These are phyloP conservation scores for Onygenales sp. DNA, from an alignment of 2,329 filamentous ascomycete genomes.

Conservation along the genomic window DNA sequence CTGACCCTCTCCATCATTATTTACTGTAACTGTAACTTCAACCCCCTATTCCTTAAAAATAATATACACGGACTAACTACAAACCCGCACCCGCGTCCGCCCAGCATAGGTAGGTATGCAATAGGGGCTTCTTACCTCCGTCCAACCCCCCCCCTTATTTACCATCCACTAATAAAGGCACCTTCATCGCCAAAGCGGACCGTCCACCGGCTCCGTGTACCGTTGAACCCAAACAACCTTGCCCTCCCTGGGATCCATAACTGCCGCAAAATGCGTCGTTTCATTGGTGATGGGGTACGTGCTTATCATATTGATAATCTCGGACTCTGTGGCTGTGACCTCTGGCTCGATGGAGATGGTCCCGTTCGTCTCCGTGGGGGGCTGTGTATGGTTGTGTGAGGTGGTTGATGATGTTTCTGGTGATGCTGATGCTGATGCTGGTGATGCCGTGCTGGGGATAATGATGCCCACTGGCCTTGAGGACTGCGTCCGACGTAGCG, in stretches of 20 bases:
- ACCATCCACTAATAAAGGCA: not conserved
- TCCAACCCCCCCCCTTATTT: too few species aligned
- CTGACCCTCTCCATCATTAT: too few species aligned
- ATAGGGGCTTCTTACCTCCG: too few species aligned
- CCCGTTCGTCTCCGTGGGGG: not conserved
- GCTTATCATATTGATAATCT: constrained; percentile 41
- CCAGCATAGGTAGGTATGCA: too few species aligned
- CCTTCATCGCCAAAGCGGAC: not conserved
- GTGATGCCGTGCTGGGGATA: not conserved
- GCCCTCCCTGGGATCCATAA: constrained; percentile 47
- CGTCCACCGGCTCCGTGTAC: constrained; percentile 13
- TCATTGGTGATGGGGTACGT: constrained; percentile 48
- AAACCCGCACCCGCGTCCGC: too few species aligned
- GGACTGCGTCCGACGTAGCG: not conserved
- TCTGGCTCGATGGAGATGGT: constrained; percentile 6
- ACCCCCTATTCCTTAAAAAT: too few species aligned
- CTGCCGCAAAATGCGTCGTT: constrained; percentile 47
- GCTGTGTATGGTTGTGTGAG: not conserved
- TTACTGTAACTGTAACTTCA: too few species aligned
- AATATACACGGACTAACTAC: too few species aligned
- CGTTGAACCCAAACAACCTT: constrained; percentile 37
- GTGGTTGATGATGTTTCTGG: not conserved
- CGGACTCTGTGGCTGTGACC: constrained; percentile 19
- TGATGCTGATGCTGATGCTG: not conserved
- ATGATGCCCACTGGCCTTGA: not conserved